phyloP scores from a whole-genome alignment of 768 basidiomycete species.

The Scleroderma bovista region DNA sequence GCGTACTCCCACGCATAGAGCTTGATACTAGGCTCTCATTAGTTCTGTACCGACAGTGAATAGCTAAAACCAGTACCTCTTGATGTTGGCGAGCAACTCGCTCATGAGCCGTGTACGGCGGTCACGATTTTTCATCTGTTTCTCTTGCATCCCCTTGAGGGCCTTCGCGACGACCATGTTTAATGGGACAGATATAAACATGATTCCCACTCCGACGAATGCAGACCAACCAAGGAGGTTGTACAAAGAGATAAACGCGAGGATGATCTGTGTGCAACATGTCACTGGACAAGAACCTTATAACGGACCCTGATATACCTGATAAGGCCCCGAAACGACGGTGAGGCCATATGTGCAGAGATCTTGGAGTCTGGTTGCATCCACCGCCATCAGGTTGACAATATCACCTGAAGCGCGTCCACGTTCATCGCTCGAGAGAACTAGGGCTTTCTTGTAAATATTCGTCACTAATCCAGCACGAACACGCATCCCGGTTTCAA shows the following conservation, averaged over 20 bases:
- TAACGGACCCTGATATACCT: slow-evolving; percentile 36
- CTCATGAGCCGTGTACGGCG: slow-evolving; percentile 83
- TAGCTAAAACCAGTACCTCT: slow-evolving; percentile 42
- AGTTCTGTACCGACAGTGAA: background rate
- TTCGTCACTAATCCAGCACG: slow-evolving; percentile 81
- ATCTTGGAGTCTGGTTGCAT: slow-evolving; percentile 74
- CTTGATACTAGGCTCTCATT: slow-evolving; percentile 61
- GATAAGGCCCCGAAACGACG: slow-evolving; percentile 78
- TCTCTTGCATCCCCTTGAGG: slow-evolving; percentile 71
- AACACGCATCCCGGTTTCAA: slow-evolving; percentile 89
- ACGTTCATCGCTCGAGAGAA: slow-evolving; percentile 82
- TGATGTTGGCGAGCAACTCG: slow-evolving; percentile 89
- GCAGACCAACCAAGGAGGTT: slow-evolving; percentile 88
- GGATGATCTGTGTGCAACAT: slow-evolving; percentile 47
- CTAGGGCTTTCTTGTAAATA: slow-evolving; percentile 82
- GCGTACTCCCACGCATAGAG: slow-evolving; percentile 94
- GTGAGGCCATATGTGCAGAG: slow-evolving; percentile 82
- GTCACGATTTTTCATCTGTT: slow-evolving; percentile 94
- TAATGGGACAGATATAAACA: slow-evolving; percentile 76
- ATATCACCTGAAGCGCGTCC: slow-evolving; percentile 84
- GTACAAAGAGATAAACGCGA: slow-evolving; percentile 90
- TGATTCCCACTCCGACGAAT: slow-evolving; percentile 83
- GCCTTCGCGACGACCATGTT: slow-evolving; percentile 68
- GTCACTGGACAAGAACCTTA: background rate
- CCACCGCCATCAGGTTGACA: slow-evolving; percentile 91